These are phyloP conservation scores for Verticillium nonalfalfae DNA, from an alignment of 2,329 filamentous ascomycete genomes.

Conservation along the genomic window DNA sequence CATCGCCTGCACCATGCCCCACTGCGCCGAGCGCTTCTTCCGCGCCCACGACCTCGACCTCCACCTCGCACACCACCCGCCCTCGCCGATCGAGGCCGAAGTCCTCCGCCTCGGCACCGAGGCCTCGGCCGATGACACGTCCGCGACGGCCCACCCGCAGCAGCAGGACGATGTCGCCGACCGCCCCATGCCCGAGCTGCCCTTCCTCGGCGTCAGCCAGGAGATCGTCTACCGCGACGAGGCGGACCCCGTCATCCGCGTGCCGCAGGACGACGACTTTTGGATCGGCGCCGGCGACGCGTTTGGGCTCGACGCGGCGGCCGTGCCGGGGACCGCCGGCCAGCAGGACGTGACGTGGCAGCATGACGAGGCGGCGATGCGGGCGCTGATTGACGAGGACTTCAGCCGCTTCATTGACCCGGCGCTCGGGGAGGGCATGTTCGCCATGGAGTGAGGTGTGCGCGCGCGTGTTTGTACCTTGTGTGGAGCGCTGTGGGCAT, in stretches of 20 bases:
- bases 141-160: neutral
- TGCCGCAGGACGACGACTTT: constrained; percentile 12
- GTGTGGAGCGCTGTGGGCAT: neutral
- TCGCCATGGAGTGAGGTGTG: neutral
- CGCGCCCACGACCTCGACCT: constrained; percentile 43
- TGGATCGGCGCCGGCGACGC: constrained; percentile 25
- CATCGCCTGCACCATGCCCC: constrained; percentile 31
- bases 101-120: constrained; percentile 12
- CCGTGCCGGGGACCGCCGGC: neutral
- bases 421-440: constrained; percentile 5
- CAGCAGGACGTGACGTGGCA: constrained; percentile 32
- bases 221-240: constrained; percentile 4
- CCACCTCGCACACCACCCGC: constrained; percentile 32
- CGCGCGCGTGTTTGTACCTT: neutral
- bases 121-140: constrained; percentile 2
- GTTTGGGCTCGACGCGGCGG: constrained; percentile 12
- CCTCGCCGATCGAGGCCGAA: constrained; percentile 8
- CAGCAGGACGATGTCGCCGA: neutral
- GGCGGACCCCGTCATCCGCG: neutral
- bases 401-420: constrained; percentile 9
- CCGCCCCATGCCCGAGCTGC: constrained; percentile 11
- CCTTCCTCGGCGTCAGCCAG: constrained; percentile 7
- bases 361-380: constrained; percentile 36
- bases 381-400: constrained; percentile 23
- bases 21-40: constrained; percentile 39